Evolutionary conservation across 2,329 filamentous ascomycete genomes (phyloP).

Genomic region (Fusarium xylarioides): DNA sequence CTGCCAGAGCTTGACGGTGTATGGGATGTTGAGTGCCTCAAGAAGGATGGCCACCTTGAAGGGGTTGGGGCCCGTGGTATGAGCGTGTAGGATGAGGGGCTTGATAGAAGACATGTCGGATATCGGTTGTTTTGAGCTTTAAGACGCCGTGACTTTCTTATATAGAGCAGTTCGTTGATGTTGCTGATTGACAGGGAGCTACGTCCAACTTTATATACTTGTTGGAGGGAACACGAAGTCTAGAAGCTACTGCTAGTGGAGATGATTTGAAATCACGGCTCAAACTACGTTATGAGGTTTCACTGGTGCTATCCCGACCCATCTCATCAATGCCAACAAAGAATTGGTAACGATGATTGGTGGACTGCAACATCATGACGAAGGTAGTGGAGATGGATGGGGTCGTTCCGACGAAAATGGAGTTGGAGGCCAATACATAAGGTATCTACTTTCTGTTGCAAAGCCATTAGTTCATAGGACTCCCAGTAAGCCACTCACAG

Average conservation of each 20-base stretch:
- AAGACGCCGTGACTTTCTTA: background rate
- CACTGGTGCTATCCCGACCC: background rate
- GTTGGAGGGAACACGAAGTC: background rate
- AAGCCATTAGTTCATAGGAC: background rate
- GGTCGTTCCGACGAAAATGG: background rate
- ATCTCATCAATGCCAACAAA: background rate
- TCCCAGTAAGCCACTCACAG: background rate
- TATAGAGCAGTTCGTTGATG: too few relatives aligned
- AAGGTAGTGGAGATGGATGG: background rate
- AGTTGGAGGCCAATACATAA: background rate
- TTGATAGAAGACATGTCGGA: conserved; percentile 2
- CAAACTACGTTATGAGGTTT: background rate
- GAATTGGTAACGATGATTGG: background rate
- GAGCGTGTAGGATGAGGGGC: conserved; percentile 10
- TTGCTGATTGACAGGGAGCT: too few relatives aligned
- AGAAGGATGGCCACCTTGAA: conserved; percentile 43
- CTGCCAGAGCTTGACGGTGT: conserved; percentile 34
- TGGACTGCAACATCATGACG: background rate
- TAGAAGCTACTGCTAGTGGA: background rate
- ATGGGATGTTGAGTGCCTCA: conserved; percentile 45
- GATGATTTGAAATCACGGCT: conserved; percentile 5
- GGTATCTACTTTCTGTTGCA: background rate
- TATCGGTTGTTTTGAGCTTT: background rate
- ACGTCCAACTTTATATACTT: background rate
- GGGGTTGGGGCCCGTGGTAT: conserved; percentile 30